These are phyloP conservation scores for Anisogramma anomala DNA, from an alignment of 2,329 filamentous ascomycete genomes.

Conservation along the genomic window DNA sequence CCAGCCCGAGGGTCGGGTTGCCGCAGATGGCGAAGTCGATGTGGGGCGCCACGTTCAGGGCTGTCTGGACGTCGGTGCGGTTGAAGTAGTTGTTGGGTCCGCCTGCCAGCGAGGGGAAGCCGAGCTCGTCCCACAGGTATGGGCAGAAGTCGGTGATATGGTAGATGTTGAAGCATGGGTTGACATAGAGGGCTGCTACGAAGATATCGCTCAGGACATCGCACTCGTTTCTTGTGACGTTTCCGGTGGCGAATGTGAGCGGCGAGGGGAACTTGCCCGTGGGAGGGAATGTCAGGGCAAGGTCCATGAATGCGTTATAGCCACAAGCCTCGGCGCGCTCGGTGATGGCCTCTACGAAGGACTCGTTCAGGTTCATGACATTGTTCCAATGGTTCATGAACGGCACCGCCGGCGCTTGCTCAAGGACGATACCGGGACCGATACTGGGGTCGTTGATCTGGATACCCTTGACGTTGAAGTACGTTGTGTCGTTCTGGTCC, in stretches of 20 bases:
- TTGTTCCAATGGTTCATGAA: constrained; percentile 46
- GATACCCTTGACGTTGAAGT: constrained; percentile 54
- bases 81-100: constrained; percentile 14
- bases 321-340: constrained; percentile 43
- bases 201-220: constrained; percentile 33
- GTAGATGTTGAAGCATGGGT: constrained; percentile 55
- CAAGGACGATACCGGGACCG: constrained; percentile 33
- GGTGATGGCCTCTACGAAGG: constrained; percentile 37
- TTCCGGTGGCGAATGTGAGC: not conserved
- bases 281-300: constrained; percentile 34
- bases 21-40: constrained; percentile 8
- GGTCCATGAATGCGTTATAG: constrained; percentile 44
- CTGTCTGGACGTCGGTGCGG: constrained; percentile 12
- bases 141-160: constrained; percentile 44
- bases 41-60: constrained; percentile 6
- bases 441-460: constrained; percentile 59
- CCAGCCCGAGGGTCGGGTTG: not conserved
- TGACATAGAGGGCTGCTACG: constrained; percentile 43
- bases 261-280: constrained; percentile 11
- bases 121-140: constrained; percentile 19
- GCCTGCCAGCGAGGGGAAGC: constrained; percentile 12
- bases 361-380: constrained; percentile 49
- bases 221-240: constrained; percentile 20
- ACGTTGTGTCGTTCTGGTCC: constrained; percentile 46
- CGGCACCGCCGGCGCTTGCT: constrained; percentile 35